Conservation (phyloP, 164 flowering plant species). For the Magnolia sinica region DNA sequence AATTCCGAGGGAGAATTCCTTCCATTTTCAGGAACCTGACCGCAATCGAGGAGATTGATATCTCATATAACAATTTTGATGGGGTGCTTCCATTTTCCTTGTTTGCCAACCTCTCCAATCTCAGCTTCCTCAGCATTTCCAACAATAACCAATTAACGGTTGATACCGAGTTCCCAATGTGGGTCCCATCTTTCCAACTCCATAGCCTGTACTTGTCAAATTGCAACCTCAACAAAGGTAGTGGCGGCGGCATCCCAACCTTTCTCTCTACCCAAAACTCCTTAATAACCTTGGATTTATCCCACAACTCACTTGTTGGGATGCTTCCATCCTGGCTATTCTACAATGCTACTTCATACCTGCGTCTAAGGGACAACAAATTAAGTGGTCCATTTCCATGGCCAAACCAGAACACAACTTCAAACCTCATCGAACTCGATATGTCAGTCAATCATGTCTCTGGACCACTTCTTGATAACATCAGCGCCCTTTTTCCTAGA, state of each 20-base stretch:
- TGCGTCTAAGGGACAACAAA: not conserved
- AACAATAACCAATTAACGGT: slow-evolving; percentile 1
- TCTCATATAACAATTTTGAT: slow-evolving; percentile 1
- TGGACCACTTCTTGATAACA: slow-evolving; percentile 1
- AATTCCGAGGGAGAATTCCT: slow-evolving; percentile 7
- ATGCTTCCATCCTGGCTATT: slow-evolving; percentile 5
- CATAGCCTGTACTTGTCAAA: not conserved
- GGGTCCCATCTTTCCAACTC: slow-evolving; percentile 13
- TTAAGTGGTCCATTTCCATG: slow-evolving; percentile 9
- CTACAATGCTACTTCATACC: slow-evolving; percentile 3
- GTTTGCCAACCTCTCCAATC: slow-evolving; percentile 10
- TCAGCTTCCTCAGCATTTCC: not conserved
- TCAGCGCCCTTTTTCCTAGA: not conserved
- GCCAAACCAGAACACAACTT: not conserved
- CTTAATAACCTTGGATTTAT: not conserved
- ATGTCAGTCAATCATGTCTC: slow-evolving; percentile 2
- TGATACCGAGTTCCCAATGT: slow-evolving; percentile 8
- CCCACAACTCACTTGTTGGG: not conserved
- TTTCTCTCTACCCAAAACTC: slow-evolving; percentile 2
- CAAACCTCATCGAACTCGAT: not conserved
- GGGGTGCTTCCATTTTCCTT: slow-evolving; percentile 8
- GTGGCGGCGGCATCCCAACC: slow-evolving; percentile 1
- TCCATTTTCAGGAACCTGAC: slow-evolving; percentile 1
- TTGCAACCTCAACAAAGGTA: slow-evolving; percentile 6
- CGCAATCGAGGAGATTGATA: not conserved